These are phyloP conservation scores for Pistacia integerrima DNA, from an alignment of 345 rosid genomes.

Conservation along the genomic window DNA sequence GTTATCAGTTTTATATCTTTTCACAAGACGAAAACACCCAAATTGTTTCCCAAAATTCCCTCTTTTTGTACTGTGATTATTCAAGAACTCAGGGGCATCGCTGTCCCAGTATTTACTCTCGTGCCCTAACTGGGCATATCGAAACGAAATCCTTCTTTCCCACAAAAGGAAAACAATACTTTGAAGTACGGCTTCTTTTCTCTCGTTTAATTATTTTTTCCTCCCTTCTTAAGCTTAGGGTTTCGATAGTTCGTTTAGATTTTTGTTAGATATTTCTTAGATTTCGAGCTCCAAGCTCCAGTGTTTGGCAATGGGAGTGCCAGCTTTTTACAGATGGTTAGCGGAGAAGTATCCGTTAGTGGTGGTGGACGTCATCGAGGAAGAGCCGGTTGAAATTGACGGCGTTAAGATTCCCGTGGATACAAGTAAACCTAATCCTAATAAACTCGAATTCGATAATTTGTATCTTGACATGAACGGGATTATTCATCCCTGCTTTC, in stretches of 20 bases:
- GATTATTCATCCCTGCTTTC: conserved; percentile 97
- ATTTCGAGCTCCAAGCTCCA: conserved; percentile 6
- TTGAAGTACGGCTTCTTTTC: not conserved
- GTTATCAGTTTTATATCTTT: not conserved
- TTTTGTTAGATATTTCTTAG: conserved; percentile 15
- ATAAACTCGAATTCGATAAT: conserved; percentile 79
- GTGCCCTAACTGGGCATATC: conserved; percentile 10
- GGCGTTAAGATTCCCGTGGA: conserved; percentile 75
- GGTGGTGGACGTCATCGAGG: conserved; percentile 82
- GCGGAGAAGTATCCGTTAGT: conserved; percentile 85
- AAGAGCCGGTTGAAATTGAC: conserved; percentile 65
- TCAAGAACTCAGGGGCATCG: not conserved
- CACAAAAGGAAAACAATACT: not conserved
- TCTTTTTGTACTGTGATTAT: no score
- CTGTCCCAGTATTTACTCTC: not conserved
- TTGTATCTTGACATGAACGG: conserved; percentile 99
- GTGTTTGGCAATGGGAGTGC: conserved; percentile 74
- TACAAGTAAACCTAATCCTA: conserved; percentile 82
- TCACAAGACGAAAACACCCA: conserved; percentile 15
- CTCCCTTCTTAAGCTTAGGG: conserved; percentile 18
- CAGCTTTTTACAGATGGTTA: conserved; percentile 91
- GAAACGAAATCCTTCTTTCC: not conserved
- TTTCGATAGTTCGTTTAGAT: not conserved
- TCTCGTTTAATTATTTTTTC: not conserved
- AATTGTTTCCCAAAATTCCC: not conserved